Percentiles rank a stretch among this genome's conserved stretches.
phyloP scores from a whole-genome alignment of 148 eudicot genomes.

The Nepenthes mirabilis region DNA sequence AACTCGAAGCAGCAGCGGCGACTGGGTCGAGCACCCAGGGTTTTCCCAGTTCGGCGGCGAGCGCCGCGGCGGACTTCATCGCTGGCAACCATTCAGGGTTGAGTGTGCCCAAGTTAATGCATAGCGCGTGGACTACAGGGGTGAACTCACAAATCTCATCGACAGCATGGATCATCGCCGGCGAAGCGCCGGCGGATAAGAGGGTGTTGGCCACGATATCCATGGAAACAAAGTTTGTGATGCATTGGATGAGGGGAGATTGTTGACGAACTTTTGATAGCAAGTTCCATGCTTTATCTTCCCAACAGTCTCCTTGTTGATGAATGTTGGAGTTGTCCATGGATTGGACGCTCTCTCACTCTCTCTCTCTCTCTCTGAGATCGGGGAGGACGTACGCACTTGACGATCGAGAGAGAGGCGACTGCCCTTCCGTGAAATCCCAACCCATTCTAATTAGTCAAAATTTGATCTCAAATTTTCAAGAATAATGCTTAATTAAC shows the following conservation, averaged over 20 bases:
- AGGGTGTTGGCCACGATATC: conserved; percentile 64
- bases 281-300: conserved; percentile 23
- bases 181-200: conserved; percentile 57
- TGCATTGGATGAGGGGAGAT: conserved; percentile 59
- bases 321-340: background rate
- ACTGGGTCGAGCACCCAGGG: conserved; percentile 98
- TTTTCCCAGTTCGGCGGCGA: conserved; percentile 20
- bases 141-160: conserved; percentile 63
- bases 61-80: conserved; percentile 52
- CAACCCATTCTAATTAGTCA: too few relatives aligned
- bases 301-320: conserved; percentile 7
- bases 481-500: too few relatives aligned
- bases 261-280: conserved; percentile 11
- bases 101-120: conserved; percentile 69
- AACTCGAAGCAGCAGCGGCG: conserved; percentile 59
- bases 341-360: background rate
- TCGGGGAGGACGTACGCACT: too few relatives aligned
- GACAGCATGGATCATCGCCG: conserved; percentile 54
- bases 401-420: too few relatives aligned
- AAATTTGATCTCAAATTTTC: too few relatives aligned
- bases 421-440: too few relatives aligned
- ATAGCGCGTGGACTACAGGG: conserved; percentile 40
- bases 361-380: background rate
- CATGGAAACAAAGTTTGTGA: conserved; percentile 64
- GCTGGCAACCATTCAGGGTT: conserved; percentile 51